Percentiles rank a stretch among this genome's conserved stretches.
These are phyloP conservation scores for Ceratocystis huliohia DNA, from an alignment of 2,329 filamentous ascomycete species.

Conservation along the genomic window DNA sequence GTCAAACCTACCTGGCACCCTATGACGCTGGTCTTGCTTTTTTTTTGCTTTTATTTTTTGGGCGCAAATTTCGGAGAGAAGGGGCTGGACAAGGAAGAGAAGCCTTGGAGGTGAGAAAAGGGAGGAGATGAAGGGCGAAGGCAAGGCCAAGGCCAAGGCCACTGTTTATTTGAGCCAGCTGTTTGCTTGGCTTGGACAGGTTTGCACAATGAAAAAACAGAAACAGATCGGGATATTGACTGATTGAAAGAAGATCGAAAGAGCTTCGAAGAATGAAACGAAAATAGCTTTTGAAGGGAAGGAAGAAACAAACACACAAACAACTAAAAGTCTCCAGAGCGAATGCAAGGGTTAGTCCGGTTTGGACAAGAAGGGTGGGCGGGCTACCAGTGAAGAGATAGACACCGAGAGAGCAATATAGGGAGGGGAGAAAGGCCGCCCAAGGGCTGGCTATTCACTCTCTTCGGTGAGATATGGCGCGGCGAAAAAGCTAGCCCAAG, in stretches of 20 bases:
- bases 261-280: not conserved
- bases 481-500: no score
- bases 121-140: constrained; percentile 21
- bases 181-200: not conserved
- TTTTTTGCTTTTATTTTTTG: not conserved
- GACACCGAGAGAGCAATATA: no score
- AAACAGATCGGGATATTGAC: not conserved
- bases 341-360: no score
- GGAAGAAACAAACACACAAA: not conserved
- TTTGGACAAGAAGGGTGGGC: no score
- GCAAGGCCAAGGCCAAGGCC: constrained; percentile 22
- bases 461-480: no score
- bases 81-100: not conserved
- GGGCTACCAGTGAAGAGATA: no score
- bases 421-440: no score
- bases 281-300: not conserved
- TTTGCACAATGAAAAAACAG: not conserved
- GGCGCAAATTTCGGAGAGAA: not conserved
- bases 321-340: not conserved
- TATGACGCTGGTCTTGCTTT: not conserved
- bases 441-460: no score
- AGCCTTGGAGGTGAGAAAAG: constrained; percentile 18
- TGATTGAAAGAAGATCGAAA: not conserved
- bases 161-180: constrained; percentile 11
- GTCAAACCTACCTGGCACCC: not conserved